These are phyloP conservation scores for Guadua angustifolia DNA, from an alignment of 176 grass and related monocot species.

Conservation along the genomic window DNA sequence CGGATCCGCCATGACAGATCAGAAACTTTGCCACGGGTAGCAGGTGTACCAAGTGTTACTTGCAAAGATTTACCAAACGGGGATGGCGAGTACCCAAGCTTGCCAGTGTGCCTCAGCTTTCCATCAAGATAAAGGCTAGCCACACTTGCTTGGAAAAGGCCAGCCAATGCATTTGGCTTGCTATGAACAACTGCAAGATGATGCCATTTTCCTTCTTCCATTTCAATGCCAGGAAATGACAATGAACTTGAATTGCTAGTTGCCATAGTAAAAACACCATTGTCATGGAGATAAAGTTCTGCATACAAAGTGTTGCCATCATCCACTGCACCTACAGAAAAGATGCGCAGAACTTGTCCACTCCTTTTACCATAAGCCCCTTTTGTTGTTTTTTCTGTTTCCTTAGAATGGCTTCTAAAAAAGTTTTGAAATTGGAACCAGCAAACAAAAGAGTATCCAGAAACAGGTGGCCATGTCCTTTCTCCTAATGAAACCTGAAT, in stretches of 20 bases:
- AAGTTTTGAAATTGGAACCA: constrained; percentile 97
- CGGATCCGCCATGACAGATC: constrained; percentile 85
- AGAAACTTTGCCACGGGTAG: constrained; percentile 63
- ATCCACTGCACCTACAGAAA: constrained; percentile 90
- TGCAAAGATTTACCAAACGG: constrained; percentile 93
- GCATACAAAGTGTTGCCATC: constrained; percentile 78
- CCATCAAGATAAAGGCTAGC: constrained; percentile 95
- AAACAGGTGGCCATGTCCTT: constrained; percentile 98
- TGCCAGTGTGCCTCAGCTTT: constrained; percentile 94
- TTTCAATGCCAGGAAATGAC: constrained; percentile 81
- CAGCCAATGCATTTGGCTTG: constrained; percentile 97
- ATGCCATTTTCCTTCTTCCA: constrained; percentile 97
- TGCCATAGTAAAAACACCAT: constrained; percentile 87
- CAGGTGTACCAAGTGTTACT: constrained; percentile 92
- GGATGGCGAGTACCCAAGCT: constrained; percentile 92
- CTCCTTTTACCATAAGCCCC: constrained; percentile 60
- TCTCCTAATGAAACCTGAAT: constrained; percentile 99
- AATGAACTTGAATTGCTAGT: constrained; percentile 91
- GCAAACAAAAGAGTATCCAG: constrained; percentile 96
- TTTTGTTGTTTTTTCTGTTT: constrained; percentile 70
- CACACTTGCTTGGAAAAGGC: constrained; percentile 94
- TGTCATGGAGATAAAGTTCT: constrained; percentile 92
- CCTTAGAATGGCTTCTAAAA: constrained; percentile 75
- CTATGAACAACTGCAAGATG: constrained; percentile 98
- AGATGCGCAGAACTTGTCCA: constrained; percentile 80